Evolutionary conservation across 768 basidiomycete species (phyloP).

Genomic region (Tulasnella sp.): DNA sequence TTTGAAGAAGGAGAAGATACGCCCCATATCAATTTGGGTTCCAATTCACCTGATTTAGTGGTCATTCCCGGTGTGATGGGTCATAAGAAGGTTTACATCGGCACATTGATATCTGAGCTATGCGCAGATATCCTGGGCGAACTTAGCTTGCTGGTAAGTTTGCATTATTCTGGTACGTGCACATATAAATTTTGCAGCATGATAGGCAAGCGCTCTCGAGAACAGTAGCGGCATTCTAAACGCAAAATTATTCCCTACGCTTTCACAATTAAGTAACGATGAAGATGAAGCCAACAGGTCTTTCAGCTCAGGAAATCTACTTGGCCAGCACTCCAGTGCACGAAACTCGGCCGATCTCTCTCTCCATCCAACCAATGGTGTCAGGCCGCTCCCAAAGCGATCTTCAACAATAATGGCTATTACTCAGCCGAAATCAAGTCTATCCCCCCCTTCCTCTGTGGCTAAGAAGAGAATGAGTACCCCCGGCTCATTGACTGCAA

Average conservation of each 20-base stretch:
- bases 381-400: neutral
- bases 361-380: neutral
- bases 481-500: slow-evolving; percentile 58
- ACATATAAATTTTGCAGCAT: neutral
- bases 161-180: slow-evolving; percentile 12
- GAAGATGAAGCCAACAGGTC: no score
- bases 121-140: slow-evolving; percentile 79
- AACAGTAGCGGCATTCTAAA: no score
- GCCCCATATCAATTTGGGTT: slow-evolving; percentile 40
- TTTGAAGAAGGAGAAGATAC: slow-evolving; percentile 58
- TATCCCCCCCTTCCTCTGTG: slow-evolving; percentile 16
- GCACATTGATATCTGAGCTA: slow-evolving; percentile 76
- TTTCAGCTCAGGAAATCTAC: no score
- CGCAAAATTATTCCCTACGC: slow-evolving; percentile 25
- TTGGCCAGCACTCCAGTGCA: no score
- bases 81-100: slow-evolving; percentile 77
- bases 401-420: neutral
- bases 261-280: slow-evolving; percentile 22
- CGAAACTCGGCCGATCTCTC: no score
- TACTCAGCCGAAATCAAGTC: neutral
- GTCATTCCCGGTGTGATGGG: slow-evolving; percentile 77
- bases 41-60: slow-evolving; percentile 44
- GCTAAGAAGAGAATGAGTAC: slow-evolving; percentile 49
- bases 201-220: slow-evolving; percentile 76
- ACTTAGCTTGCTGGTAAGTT: slow-evolving; percentile 67